Base-by-base conservation (phyloP, 345 rosid genomes). In the Brassica cretica region DNA sequence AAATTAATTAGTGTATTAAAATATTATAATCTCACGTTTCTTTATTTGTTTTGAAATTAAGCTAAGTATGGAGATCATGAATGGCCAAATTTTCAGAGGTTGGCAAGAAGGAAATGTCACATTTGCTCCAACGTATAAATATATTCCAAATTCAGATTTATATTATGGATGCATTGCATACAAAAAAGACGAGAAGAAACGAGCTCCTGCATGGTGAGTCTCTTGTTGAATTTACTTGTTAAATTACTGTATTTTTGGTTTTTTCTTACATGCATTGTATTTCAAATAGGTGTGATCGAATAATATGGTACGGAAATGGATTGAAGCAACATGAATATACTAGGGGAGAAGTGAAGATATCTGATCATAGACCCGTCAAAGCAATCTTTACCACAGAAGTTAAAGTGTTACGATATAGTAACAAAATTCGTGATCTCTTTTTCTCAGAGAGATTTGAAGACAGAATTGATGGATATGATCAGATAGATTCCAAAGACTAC, bases 311-410 rank as follows among this genome's bases (percentile, higher is more conserved):
- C 3, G 94, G 97, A 0, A 60, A 74, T 46, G 91, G 90, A 78
- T 44, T 91, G 39, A 86, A 89, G 84, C 97, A 91, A 77, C 84
- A 83, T 73, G 44, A 71, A 55, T 91, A 91, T 44, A 71, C 78
- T 0, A 88, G 97, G 83, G 85, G 89, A 15, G 97, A 91, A 84
- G 82, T 80, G 19, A 88, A 84, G 5, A 80, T 89, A 46, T 91
- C 97, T 33, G 97, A 91, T 82, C 97, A 91, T 64, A 81, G 97
- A 79, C 96, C 92, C 2, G 96, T 93, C 32, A 87, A 87, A 81
- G 90, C 91, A 11, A 81, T 86, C 39, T 88, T 91, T 19, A 82
- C 85, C 1, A 75, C 86, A 19, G 81, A 93, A 78, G 87, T 88
- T 79, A 66, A 19, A 68, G 73, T 78, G 60, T 18, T 77, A 60